Conservation (phyloP, 2,329 filamentous ascomycete genomes). For the Coniosporium tulheliwenetii region DNA sequence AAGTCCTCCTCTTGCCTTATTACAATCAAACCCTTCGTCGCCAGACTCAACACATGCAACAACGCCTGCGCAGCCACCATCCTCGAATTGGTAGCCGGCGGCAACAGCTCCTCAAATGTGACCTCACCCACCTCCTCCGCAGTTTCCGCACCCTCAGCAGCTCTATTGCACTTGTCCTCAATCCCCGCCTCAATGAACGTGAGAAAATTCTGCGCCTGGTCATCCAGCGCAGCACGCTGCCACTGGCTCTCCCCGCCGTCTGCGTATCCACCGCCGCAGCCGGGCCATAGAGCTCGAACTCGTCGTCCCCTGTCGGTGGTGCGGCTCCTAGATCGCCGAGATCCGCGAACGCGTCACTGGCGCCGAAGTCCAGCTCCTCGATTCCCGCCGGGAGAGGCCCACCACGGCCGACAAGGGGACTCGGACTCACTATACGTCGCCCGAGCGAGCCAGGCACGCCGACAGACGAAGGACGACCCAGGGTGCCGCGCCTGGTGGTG, state of each 20-base stretch:
- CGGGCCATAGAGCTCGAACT: conserved; percentile 29
- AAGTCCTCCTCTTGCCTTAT: conserved; percentile 43
- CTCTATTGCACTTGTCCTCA: conserved; percentile 13
- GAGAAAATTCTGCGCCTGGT: conserved; percentile 47
- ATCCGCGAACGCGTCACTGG: conserved; percentile 1
- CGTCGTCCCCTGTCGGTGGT: conserved; percentile 14
- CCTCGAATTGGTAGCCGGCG: conserved; percentile 35
- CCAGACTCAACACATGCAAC: conserved; percentile 56
- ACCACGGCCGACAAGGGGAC: conserved; percentile 41
- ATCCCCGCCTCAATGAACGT: conserved; percentile 39
- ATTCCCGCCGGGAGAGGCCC: neutral
- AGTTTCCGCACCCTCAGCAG: conserved; percentile 1
- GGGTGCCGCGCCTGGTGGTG: conserved; percentile 13
- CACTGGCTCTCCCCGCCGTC: conserved; percentile 31
- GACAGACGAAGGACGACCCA: conserved; percentile 4
- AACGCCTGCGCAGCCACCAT: conserved; percentile 60
- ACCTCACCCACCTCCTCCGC: conserved; percentile 24
- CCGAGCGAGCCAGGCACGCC: conserved; percentile 13
- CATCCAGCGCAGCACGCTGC: conserved; percentile 36
- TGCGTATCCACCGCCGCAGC: conserved; percentile 33
- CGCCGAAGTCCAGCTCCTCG: conserved; percentile 5
- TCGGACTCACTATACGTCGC: conserved; percentile 40
- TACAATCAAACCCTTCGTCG: conserved; percentile 26
- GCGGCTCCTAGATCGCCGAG: conserved; percentile 4
- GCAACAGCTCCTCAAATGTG: conserved; percentile 54